phyloP scores from a whole-genome alignment of 345 rosid genomes.

The Camelina sativa region DNA sequence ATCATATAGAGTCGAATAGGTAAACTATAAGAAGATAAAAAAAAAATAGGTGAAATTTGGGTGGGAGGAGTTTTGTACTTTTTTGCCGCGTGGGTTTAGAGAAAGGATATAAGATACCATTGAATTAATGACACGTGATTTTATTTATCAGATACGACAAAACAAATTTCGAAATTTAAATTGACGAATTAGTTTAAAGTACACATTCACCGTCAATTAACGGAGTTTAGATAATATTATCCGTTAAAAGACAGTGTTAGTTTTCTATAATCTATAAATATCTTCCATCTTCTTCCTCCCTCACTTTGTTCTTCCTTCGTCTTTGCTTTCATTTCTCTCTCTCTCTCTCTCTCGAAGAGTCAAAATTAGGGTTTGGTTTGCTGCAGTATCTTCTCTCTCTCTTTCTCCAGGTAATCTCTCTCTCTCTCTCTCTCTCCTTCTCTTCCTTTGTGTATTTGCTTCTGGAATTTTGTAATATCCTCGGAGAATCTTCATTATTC shows the following conservation, averaged over 20 bases:
- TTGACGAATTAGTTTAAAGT: conserved; percentile 16
- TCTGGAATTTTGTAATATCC: not conserved
- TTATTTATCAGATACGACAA: conserved; percentile 17
- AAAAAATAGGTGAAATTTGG: conserved; percentile 36
- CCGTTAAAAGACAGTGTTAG: conserved; percentile 41
- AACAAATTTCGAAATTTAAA: not conserved
- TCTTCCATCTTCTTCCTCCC: conserved; percentile 26
- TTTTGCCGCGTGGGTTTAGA: not conserved
- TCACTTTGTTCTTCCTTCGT: conserved; percentile 13
- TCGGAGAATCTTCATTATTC: conserved; percentile 3
- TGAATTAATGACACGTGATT: conserved; percentile 10
- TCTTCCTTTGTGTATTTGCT: not conserved
- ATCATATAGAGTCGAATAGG: conserved; percentile 19
- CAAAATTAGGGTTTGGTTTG: conserved; percentile 37
- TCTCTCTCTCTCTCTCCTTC: conserved; percentile 12
- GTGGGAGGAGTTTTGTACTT: conserved; percentile 9
- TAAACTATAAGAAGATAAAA: not conserved
- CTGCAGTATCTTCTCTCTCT: conserved; percentile 17
- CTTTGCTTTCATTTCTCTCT: not conserved
- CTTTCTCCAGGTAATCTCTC: conserved; percentile 34
- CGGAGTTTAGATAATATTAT: conserved; percentile 35
- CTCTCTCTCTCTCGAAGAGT: conserved; percentile 11
- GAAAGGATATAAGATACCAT: conserved; percentile 8
- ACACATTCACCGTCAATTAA: conserved; percentile 30
- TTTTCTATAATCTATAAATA: conserved; percentile 43